These are phyloP conservation scores for Geranium brycei DNA, from an alignment of 345 rosid genomes.

Conservation along the genomic window DNA sequence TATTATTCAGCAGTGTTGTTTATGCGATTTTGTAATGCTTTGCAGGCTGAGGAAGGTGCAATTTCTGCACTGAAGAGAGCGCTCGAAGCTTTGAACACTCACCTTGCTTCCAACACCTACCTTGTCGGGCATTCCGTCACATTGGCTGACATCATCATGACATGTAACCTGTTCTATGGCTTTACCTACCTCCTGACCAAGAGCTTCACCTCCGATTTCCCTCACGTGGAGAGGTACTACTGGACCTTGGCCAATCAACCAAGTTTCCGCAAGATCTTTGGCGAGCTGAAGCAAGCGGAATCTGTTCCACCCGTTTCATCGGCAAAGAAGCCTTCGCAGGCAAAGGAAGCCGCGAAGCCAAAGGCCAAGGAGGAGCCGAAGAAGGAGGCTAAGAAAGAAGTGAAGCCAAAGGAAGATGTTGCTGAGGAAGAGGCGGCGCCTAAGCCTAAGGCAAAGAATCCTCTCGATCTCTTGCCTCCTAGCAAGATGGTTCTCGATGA, in stretches of 20 bases:
- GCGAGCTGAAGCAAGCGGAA: constrained; percentile 72
- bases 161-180: constrained; percentile 60
- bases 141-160: constrained; percentile 68
- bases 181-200: constrained; percentile 43
- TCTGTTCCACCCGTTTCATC: constrained; percentile 43
- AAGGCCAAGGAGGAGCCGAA: constrained; percentile 58
- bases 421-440: constrained; percentile 31
- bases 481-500: constrained; percentile 88
- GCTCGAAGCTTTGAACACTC: constrained; percentile 54
- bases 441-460: constrained; percentile 63
- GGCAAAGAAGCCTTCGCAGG: constrained; percentile 32
- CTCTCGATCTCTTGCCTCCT: constrained; percentile 86
- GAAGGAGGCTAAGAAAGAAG: constrained; percentile 39
- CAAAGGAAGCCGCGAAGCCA: constrained; percentile 61
- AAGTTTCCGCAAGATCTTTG: constrained; percentile 60
- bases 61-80: constrained; percentile 66
- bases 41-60: constrained; percentile 71
- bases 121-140: constrained; percentile 84
- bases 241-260: constrained; percentile 98
- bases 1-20: too few relatives aligned
- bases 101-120: constrained; percentile 68
- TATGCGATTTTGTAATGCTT: neutral
- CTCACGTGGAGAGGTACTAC: constrained; percentile 96
- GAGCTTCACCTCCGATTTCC: constrained; percentile 75
- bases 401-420: constrained; percentile 50